phyloP scores from a whole-genome alignment of 192 early-diverging fungal genomes.

The Kickxella alabastrina region DNA sequence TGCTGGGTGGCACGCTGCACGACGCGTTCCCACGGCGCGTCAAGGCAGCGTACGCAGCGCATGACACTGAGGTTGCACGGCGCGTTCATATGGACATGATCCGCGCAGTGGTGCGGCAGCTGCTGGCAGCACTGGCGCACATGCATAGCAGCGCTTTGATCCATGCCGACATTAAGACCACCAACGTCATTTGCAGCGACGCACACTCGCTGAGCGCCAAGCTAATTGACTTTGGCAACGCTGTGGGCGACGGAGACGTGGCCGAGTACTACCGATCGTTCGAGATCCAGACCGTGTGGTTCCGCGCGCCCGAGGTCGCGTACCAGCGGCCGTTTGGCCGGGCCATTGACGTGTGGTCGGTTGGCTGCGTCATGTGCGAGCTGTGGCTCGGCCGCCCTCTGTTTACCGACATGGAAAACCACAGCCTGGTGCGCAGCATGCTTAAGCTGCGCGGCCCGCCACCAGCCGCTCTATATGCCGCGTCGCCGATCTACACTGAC shows the following conservation, averaged over 20 bases:
- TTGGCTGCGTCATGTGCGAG: constrained; percentile 75
- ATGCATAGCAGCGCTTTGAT: constrained; percentile 81
- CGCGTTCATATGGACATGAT: constrained; percentile 53
- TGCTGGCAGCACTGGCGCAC: constrained; percentile 78
- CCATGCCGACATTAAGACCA: constrained; percentile 91
- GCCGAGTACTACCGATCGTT: constrained; percentile 55
- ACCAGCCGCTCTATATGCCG: constrained; percentile 60
- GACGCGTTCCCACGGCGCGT: constrained; percentile 45
- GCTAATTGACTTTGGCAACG: constrained; percentile 95
- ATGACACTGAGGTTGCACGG: constrained; percentile 35
- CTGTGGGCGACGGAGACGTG: constrained; percentile 55
- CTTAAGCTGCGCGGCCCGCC: constrained; percentile 67
- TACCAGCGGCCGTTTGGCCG: constrained; percentile 65
- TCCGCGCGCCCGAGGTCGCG: constrained; percentile 84
- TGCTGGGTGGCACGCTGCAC: constrained; percentile 42
- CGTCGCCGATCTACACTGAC: constrained; percentile 62
- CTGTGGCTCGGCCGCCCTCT: constrained; percentile 67
- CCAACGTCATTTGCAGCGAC: constrained; percentile 74
- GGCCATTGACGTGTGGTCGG: constrained; percentile 92
- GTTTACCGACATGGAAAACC: constrained; percentile 65
- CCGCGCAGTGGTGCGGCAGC: constrained; percentile 81
- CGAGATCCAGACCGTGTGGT: constrained; percentile 95
- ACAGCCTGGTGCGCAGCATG: constrained; percentile 61
- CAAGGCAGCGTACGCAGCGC: constrained; percentile 21
- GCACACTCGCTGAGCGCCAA: constrained; percentile 78